A percentile compares a stretch with the other conserved stretches of the same genome.
phyloP scores from a whole-genome alignment of 257 asterid species.

The Apocynum venetum region DNA sequence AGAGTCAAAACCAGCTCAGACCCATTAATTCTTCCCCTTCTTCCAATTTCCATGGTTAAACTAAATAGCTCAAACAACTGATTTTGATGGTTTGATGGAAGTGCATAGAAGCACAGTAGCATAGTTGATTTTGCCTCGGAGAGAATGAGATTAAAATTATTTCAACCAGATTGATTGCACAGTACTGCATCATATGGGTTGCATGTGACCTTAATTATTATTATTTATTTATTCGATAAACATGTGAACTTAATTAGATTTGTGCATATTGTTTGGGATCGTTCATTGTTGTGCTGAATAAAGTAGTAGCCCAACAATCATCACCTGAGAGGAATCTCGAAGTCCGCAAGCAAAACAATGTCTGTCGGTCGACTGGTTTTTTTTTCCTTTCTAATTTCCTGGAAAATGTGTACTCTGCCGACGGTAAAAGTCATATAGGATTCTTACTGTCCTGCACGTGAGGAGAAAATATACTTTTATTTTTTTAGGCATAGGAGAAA shows the following conservation, averaged over 20 bases:
- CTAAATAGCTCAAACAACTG: neutral
- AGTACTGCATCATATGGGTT: neutral
- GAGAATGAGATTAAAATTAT: neutral
- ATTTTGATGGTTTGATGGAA: neutral
- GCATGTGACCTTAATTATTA: neutral
- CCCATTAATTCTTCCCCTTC: too few relatives aligned
- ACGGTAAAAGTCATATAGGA: neutral
- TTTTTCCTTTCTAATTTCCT: neutral
- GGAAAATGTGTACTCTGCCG: neutral
- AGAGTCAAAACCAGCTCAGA: neutral
- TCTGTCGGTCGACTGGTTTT: neutral
- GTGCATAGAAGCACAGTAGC: neutral
- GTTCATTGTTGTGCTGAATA: neutral
- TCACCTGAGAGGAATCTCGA: conserved; percentile 1
- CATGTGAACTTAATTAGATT: neutral
- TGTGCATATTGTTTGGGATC: neutral
- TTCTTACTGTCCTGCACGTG: neutral
- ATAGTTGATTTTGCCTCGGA: neutral
- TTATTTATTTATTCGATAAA: too few relatives aligned
- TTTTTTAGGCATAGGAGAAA: too few relatives aligned
- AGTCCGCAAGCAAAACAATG: neutral
- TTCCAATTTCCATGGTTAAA: neutral
- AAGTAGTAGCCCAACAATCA: neutral
- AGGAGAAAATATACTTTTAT: neutral
- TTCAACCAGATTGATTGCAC: neutral